Base-by-base conservation (phyloP, 1,284 basidiomycete species). In the Trichosporon sp. region DNA sequence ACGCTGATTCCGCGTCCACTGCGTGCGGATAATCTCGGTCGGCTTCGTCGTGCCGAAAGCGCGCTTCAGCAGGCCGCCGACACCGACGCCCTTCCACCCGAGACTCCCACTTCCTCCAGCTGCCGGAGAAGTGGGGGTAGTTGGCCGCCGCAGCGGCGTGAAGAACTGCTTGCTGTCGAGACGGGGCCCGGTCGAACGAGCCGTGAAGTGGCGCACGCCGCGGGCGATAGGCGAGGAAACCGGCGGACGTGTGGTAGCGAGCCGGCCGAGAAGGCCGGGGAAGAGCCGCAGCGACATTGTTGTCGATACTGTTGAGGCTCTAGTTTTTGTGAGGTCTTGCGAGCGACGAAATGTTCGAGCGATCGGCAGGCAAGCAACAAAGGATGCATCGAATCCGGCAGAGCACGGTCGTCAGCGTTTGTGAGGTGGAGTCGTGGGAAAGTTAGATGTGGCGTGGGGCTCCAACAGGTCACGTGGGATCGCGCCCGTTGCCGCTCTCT, bases 231-330 rank as follows among this genome's bases (percentile, higher is more conserved):
- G 37, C 37, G 37, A 38, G 37, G 31, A 26, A 26, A 26, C 31
- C 56, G 4, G 61, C 67, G 63, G 19, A 40, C 35, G 1, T 48
- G 37, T 38, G 21, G 7, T 21, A 31, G 54, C 8, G 8, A 61
- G 10, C 31, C 56, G 59, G 31, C 31, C 59, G 5, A 35, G 31
- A 31, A 73, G 65, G 11, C 65, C 48, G 59, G 72, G 69, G 32
- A 70, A 68, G 21, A 71, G 61, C 16, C 72, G 67, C 63, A 68
- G 67, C 12, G 72, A 73, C 72, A 73, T 73, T 48, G 54, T 54
- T 51, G 54, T 54, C 35, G 31, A 26, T 26, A 26, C 26, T 26
- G 56, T 6, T 12, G 38, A 10, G 38, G 38, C 43, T 46, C 43
- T 46, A 11, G 14, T 46, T n/a, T 5, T 16, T 43, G 14, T 11